phyloP scores from a whole-genome alignment of 1,139 yeast genomes.

The Saccharomyces hybrid region DNA sequence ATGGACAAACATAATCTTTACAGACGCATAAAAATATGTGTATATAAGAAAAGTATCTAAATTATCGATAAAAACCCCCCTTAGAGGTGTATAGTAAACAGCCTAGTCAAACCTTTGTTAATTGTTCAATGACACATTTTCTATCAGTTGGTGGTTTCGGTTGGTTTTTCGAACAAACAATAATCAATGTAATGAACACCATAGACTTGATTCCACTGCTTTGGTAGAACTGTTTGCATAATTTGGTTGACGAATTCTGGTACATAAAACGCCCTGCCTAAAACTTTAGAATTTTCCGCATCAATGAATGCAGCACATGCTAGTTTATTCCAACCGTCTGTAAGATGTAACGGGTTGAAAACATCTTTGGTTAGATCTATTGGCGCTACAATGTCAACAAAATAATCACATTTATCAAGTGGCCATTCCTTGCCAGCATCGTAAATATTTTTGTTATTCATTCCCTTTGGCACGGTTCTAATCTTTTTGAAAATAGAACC shows the following conservation, averaged over 20 bases:
- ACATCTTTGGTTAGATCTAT: slow-evolving; percentile 17
- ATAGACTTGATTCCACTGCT: slow-evolving; percentile 18
- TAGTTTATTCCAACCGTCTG: slow-evolving; percentile 30
- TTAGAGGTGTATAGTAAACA: no score
- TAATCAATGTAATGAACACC: slow-evolving; percentile 22
- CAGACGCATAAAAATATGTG: background rate
- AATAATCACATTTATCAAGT: slow-evolving; percentile 47
- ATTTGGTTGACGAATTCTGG: slow-evolving; percentile 27
- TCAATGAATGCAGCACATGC: slow-evolving; percentile 35
- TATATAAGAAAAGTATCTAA: background rate
- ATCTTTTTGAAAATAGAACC: slow-evolving; percentile 24
- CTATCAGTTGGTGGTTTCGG: background rate
- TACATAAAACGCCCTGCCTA: slow-evolving; percentile 36
- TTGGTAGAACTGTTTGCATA: slow-evolving; percentile 9
- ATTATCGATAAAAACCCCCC: background rate
- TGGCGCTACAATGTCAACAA: slow-evolving; percentile 42
- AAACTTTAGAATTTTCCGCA: slow-evolving; percentile 32
- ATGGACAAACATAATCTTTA: background rate
- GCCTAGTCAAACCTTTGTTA: background rate
- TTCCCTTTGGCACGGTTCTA: slow-evolving; percentile 46
- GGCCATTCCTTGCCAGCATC: slow-evolving; percentile 45
- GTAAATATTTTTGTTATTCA: slow-evolving; percentile 66
- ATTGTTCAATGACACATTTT: background rate
- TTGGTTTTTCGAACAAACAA: slow-evolving; percentile 23
- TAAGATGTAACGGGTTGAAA: slow-evolving; percentile 21